Evolutionary conservation across 805 yeast species (phyloP), one percentile per base, ranked within the genome.

Genomic region (Priceomyces haplophilus): DNA sequence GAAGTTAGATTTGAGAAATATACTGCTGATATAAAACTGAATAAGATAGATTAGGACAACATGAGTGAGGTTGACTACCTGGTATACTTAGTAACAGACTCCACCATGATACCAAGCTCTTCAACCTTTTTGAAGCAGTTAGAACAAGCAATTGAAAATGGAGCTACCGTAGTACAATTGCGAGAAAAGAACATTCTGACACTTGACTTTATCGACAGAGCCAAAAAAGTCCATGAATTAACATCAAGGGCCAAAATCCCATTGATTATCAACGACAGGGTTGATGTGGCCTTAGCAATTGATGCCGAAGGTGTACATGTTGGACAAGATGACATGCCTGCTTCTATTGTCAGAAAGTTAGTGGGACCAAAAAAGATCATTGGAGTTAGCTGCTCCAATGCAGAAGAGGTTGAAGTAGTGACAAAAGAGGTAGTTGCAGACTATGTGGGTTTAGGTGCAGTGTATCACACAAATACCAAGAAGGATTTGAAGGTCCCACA

Each of bases 271-370:
- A 88, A 89, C 52, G 97, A 89, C 55, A 67, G 97, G 40, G 75
- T 88, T 2, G 97, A 89, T 56, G 88, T 90, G 10, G 97, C 96
- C 0, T 65, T 90, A 34, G 97, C 97, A 0, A 73, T 88, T 43
- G 93, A 78, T 51, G 95, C 95, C 2, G 96, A 88, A 49, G 96
- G 96, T 27, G 83, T 90, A 7, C 97, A 89, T 65, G 87, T 89
- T 16, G 97, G 97, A 0, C 97, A 89, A 60, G 89, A 83, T 41
- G 97, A 89, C 57, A 86, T 89, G 87, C 75, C 76, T 8, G 79
- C 79, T 1, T 53, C 53, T 1, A 52, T 73, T 30, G 93, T 79
- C 1, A 64, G 97, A 29, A 55, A 67, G 52, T 55, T 88, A 24
- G 61, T 88, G 10, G 96, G 97, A 0, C 78, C 82, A 0, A 73